Percentiles rank a stretch among this genome's conserved stretches.
These are phyloP conservation scores for Bromus sterilis DNA, from an alignment of 176 grass and related monocot species.

Conservation along the genomic window DNA sequence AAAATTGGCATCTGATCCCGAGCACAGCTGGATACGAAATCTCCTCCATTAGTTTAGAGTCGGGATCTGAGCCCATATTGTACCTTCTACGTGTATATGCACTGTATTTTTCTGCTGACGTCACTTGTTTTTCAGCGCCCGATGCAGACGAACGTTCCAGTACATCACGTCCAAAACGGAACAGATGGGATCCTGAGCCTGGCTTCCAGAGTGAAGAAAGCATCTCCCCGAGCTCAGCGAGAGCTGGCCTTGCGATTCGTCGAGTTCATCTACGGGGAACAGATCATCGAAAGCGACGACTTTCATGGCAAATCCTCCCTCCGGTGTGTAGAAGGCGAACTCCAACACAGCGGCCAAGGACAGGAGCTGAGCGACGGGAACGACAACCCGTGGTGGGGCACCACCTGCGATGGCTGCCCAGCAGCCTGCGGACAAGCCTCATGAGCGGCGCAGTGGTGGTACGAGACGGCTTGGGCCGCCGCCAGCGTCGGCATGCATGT, in stretches of 20 bases:
- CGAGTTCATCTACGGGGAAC: slow-evolving; percentile 46
- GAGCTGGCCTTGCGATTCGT: slow-evolving; percentile 44
- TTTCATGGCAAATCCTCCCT: slow-evolving; percentile 49
- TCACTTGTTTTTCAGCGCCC: too few relatives aligned
- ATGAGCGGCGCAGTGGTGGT: slow-evolving; percentile 18
- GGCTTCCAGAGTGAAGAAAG: slow-evolving; percentile 49
- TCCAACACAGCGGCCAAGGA: slow-evolving; percentile 56
- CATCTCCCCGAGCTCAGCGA: slow-evolving; percentile 49
- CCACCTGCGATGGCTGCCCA: slow-evolving; percentile 7
- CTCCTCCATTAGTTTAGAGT: too few relatives aligned
- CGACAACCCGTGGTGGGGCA: slow-evolving; percentile 24
- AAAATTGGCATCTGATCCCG: too few relatives aligned
- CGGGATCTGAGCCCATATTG: too few relatives aligned
- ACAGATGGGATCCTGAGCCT: too few relatives aligned
- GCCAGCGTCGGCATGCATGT: slow-evolving; percentile 34
- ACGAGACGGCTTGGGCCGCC: slow-evolving; percentile 16
- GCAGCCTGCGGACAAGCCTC: slow-evolving; percentile 22
- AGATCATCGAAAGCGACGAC: slow-evolving; percentile 21
- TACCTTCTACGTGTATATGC: too few relatives aligned
- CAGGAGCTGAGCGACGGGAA: slow-evolving; percentile 61
- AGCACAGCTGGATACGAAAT: too few relatives aligned
- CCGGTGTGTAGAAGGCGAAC: slow-evolving; percentile 54
- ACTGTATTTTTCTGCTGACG: too few relatives aligned
- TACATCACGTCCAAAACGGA: too few relatives aligned
- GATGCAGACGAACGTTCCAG: too few relatives aligned